Conservation (phyloP, 768 basidiomycete species). For the Mycena metata region DNA sequence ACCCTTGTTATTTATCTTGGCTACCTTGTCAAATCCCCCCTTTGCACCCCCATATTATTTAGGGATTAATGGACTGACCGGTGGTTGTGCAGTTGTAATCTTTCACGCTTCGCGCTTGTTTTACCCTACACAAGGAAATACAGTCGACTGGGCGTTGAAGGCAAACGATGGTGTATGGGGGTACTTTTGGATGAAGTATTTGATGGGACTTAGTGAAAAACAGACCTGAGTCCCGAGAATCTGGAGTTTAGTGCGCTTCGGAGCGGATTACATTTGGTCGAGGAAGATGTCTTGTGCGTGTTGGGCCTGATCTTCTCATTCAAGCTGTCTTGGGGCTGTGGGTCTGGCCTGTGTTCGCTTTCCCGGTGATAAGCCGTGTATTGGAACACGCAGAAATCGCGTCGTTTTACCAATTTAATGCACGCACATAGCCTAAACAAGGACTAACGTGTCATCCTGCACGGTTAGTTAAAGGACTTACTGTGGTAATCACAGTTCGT, state of each 20-base stretch:
- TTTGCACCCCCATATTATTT: not conserved
- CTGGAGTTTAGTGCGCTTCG: conserved; percentile 88
- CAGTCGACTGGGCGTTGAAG: conserved; percentile 84
- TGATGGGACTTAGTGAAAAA: not conserved
- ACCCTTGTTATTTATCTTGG: conserved; percentile 82
- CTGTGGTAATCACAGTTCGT: no score
- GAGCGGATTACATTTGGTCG: conserved; percentile 84
- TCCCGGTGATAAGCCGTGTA: no score
- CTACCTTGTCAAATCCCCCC: conserved; percentile 72
- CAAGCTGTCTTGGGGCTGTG: not conserved
- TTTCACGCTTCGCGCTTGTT: conserved; percentile 91
- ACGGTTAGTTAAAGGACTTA: no score
- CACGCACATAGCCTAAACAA: no score
- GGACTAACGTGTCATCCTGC: no score
- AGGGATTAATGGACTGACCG: not conserved
- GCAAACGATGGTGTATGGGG: conserved; percentile 71
- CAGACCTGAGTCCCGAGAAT: conserved; percentile 76
- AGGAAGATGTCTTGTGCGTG: conserved; percentile 83
- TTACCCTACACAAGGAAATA: conserved; percentile 85
- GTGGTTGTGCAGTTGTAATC: conserved; percentile 70
- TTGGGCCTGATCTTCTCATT: conserved; percentile 1
- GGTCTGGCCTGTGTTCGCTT: not conserved
- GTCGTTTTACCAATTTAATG: no score
- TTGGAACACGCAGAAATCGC: no score
- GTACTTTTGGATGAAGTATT: not conserved